Base-by-base conservation (phyloP, 768 basidiomycete species). In the Lactarius psammicola region DNA sequence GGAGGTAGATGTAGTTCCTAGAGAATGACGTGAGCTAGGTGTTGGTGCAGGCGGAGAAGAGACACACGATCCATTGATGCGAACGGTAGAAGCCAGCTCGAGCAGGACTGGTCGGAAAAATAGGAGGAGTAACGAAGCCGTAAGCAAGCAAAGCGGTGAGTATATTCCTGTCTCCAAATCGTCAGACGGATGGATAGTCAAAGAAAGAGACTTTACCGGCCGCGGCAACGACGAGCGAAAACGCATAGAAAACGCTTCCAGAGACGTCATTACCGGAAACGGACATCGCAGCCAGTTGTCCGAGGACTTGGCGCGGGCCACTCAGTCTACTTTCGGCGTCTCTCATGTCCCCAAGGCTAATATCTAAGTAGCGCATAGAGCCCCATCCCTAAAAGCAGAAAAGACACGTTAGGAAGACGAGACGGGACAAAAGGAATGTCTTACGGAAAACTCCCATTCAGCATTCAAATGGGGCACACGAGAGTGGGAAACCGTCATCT, bases 181-280 rank as follows among this genome's bases (percentile, higher is more conserved):
- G 49, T 51, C 49, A 51, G 49, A 15, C 49, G 10, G 49, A 51
- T 26, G 2, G 26, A 51, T 51, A 23, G 23, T 10, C 5, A 49
- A 51, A 26, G n/a, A 15, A 1, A 28, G 13, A 6, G 23, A 7
- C 26, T 5, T 46, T 57, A 66, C 65, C 68, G 20, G 69, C 69
- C 2, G 60, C 58, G 0, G 69, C 69, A 17, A 68, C 64, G 40
- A 70, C 66, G 4, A 68, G 36, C 26, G 67, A 67, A 60, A 51
- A 68, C 4, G 67, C 62, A 46, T 70, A 70, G 30, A 70, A 70
- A 33, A 70, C 69, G 54, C 69, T 68, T 31, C 69, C 69, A 4
- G 62, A 60, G 17, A 70, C 56, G 31, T 64, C 69, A 26, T 70
- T 70, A 20, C 69, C 69, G 0, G 69, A 63, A 17, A 70, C 69